Conservation (phyloP, 805 yeast species). For the Sugiyamaella lignohabitans region DNA sequence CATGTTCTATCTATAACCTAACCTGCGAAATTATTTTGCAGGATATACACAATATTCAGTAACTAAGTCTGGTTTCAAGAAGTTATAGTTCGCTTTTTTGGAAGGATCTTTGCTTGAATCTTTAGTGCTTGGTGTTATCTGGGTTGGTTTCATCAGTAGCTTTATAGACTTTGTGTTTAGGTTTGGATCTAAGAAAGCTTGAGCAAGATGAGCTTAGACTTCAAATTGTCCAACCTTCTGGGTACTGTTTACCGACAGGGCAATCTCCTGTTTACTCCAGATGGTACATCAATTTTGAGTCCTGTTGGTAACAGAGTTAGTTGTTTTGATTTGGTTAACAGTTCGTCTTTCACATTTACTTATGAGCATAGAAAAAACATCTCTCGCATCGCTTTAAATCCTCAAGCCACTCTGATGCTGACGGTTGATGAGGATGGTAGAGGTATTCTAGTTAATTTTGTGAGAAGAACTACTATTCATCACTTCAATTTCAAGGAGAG, state of each 20-base stretch:
- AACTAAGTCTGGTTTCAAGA: too few species aligned
- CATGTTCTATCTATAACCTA: too few species aligned
- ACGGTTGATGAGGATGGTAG: constrained; percentile 89
- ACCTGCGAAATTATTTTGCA: too few species aligned
- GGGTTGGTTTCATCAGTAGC: too few species aligned
- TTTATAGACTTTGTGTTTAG: too few species aligned
- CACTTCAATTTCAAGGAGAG: constrained; percentile 87
- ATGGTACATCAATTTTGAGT: constrained; percentile 74
- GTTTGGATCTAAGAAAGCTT: too few species aligned
- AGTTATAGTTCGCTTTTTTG: too few species aligned
- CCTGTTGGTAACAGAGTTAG: constrained; percentile 95
- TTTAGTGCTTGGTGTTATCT: too few species aligned
- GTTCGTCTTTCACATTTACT: constrained; percentile 78
- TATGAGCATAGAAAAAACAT: constrained; percentile 90
- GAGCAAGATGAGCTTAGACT: background rate
- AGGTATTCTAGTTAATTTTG: constrained; percentile 83
- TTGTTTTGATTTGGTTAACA: constrained; percentile 78
- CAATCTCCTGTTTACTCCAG: constrained; percentile 77
- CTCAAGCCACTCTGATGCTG: constrained; percentile 69
- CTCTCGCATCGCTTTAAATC: constrained; percentile 70
- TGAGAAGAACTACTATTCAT: constrained; percentile 76
- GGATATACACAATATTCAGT: too few species aligned
- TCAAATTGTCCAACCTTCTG: constrained; percentile 69
- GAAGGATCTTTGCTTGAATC: too few species aligned
- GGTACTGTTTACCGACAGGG: constrained; percentile 96